These are phyloP conservation scores for Chrysoporthe deuterocubensis DNA, from an alignment of 2,329 filamentous ascomycete genomes.

Conservation along the genomic window DNA sequence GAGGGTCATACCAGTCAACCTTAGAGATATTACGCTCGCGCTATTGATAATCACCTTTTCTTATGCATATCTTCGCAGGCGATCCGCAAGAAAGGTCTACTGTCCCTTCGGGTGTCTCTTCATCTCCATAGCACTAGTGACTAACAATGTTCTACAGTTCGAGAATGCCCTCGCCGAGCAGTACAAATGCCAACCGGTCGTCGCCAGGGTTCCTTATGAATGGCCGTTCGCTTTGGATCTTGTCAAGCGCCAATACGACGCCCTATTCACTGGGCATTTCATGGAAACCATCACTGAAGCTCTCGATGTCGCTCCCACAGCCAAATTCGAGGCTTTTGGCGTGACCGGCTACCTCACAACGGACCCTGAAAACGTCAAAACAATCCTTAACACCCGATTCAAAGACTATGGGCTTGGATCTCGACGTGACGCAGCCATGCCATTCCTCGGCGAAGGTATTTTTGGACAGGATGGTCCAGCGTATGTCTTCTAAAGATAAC, in stretches of 20 bases:
- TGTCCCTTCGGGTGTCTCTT: not conserved
- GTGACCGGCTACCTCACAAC: constrained; percentile 28
- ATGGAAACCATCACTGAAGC: constrained; percentile 29
- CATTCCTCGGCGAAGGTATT: constrained; percentile 41
- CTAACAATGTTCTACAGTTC: not conserved
- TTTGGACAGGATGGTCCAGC: constrained; percentile 40
- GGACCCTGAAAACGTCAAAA: constrained; percentile 38
- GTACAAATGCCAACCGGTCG: constrained; percentile 29
- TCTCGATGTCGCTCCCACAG: constrained; percentile 26
- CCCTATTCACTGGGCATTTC: constrained; percentile 20
- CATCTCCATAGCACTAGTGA: not conserved
- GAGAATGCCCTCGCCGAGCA: constrained; percentile 25
- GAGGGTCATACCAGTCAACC: not conserved
- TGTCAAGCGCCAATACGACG: constrained; percentile 29
- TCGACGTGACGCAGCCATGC: constrained; percentile 32
- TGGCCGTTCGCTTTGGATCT: constrained; percentile 33
- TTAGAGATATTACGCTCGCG: not conserved
- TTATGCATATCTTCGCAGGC: not conserved
- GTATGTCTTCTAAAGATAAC: not conserved
- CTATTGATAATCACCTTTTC: not conserved
- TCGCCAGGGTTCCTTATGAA: constrained; percentile 29
- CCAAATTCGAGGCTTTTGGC: constrained; percentile 28
- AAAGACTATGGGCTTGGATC: constrained; percentile 36
- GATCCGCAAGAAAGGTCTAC: not conserved
- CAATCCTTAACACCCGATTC: constrained; percentile 36